Base-by-base conservation (phyloP, 768 basidiomycete genomes). In the Clavaria fumosa region DNA sequence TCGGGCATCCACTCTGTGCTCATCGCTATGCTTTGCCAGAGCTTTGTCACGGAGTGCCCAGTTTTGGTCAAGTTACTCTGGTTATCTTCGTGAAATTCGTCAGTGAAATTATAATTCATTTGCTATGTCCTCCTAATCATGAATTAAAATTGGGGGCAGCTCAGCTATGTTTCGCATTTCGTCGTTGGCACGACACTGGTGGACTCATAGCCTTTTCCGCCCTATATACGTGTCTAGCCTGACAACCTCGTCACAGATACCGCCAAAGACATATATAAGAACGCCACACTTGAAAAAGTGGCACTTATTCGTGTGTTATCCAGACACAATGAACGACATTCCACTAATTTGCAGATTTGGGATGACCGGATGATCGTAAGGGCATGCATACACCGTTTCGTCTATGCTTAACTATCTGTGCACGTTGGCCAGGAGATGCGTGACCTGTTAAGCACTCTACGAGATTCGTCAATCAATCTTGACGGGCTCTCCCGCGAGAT, bases 31-130 rank as follows among this genome's bases (percentile, higher is more conserved):
- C 26, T 39, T 31, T 35, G 34, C 10, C 45, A 84, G 81, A 39
- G 78, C 82, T 9, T 55, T 85, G 7, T 73, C 80, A 11, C 63
- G 80, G 34, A 84, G 82, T 50, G 71, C 81, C 5, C 82, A 85
- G 48, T 78, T 75, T 48, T 85, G 82, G 82, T 82, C 82, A 3
- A 82, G 78, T 40, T 84, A 83, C 53, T 85, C 82, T 2, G 82
- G 82, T 0, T 83, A 85, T 55, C 62, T 85, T 35, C 70, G 81
- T 31, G 80, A 84, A 63, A 64, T 80, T 40, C 70, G 81, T 79
- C 50, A 53, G 79, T 71, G 30, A 18, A 31, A 19, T 34, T 36
- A n/a, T 26, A 37, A 36, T 17, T 28, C 23, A 23, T 38, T 18
- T 17, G 12, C 31, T 4, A 11, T 7, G 14, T 14, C 18, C 35